Evolutionary conservation across 805 yeast genomes (phyloP), one percentile per base, ranked within the genome.

Genomic region (Zygosaccharomyces lentus): DNA sequence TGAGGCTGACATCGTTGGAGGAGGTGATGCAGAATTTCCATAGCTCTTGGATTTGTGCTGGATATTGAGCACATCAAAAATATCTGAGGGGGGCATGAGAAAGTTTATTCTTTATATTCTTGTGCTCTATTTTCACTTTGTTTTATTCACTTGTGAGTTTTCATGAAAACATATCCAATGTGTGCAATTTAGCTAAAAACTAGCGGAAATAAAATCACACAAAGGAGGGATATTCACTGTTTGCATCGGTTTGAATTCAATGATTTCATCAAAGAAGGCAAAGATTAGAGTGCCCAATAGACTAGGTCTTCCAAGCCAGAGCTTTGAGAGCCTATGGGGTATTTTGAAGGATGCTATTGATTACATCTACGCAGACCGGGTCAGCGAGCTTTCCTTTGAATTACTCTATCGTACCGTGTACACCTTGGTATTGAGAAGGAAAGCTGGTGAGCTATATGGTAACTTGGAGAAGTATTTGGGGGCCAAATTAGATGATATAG

Each of bases 381-480:
- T 89, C 6, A 77, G 86, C 3, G 75, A 77, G 46, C 68, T 89
- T 23, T 84, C 93, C 1, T 89, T 87, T 59, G 96, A 89, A 57
- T 87, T 82, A 53, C 71, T 89, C 0, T 90, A 90, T 62, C 69
- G 95, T 43, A 80, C 81, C 21, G 86, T 95, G 0, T 89, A 89
- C 61, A 78, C 81, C 26, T 58, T 88, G 38, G 96, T 88, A 1
- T 66, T 88, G 25, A 55, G 62, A 31, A 52, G 51, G 9, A 42
- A 52, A 23, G 48, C 51, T 8, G 38, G 55, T 7, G 50, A 48
- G 6, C 31, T 55, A 1, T 53, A 57, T 12, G 27, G 34, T 13
- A 49, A 48, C 6, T 13, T 60, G 7, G 38, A 49, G 26, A 41
- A 27, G 4, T 49, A 54, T 21, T 9, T 59, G 5, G 41, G 37